A percentile compares a stretch with the other conserved stretches of the same genome.
phyloP scores from a whole-genome alignment of 2,329 filamentous ascomycete genomes.

The Hypoxylon sp. region DNA sequence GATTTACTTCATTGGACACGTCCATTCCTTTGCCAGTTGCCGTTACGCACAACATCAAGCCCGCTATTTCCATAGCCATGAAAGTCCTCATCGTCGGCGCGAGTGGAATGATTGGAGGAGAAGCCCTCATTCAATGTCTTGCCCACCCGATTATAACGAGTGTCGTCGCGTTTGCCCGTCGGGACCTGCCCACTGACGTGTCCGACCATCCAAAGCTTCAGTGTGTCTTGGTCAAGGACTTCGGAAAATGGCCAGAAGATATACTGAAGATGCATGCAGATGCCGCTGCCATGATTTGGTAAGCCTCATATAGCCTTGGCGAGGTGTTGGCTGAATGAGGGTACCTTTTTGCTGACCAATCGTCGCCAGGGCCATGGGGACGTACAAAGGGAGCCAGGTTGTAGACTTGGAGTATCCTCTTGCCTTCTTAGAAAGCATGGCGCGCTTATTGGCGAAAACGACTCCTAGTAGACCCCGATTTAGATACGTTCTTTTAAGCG shows the following conservation, averaged over 20 bases:
- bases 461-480: slow-evolving; percentile 42
- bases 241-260: slow-evolving; percentile 48
- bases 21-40: background rate
- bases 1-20: background rate
- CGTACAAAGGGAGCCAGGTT: slow-evolving; percentile 41
- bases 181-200: slow-evolving; percentile 44
- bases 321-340: background rate
- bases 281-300: slow-evolving; percentile 53
- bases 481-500: slow-evolving; percentile 55
- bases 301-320: background rate
- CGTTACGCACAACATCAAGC: background rate
- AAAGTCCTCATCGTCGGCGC: slow-evolving; percentile 57
- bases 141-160: slow-evolving; percentile 50
- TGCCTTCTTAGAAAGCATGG: slow-evolving; percentile 46
- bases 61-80: slow-evolving; percentile 45
- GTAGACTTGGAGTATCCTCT: slow-evolving; percentile 49
- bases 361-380: slow-evolving; percentile 45
- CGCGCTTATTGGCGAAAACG: slow-evolving; percentile 34
- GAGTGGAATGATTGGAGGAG: slow-evolving; percentile 55
- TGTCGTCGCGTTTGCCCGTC: slow-evolving; percentile 55
- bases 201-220: slow-evolving; percentile 45
- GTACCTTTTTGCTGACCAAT: background rate
- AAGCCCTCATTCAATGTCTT: slow-evolving; percentile 54
- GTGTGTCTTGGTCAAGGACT: slow-evolving; percentile 47
- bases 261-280: slow-evolving; percentile 48